Conservation (phyloP, 352 stramenopile species). For the Phytophthora megakarya region DNA sequence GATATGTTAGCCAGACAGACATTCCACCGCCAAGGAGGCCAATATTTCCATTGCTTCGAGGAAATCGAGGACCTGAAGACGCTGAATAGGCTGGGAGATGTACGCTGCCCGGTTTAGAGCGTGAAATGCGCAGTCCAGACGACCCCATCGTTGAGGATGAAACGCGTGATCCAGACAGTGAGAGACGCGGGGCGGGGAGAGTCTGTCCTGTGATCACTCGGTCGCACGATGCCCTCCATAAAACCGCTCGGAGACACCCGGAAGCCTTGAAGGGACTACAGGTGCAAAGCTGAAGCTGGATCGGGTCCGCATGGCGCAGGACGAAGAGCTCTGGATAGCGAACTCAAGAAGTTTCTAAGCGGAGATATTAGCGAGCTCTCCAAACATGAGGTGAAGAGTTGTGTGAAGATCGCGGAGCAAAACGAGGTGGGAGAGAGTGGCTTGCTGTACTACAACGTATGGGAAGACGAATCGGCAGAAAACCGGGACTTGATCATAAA, state of each 20-base stretch:
- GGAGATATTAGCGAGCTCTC: background rate
- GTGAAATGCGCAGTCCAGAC: background rate
- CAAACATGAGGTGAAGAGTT: too few species aligned
- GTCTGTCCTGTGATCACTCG: background rate
- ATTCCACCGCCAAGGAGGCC: background rate
- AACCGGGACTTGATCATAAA: too few species aligned
- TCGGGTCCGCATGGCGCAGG: background rate
- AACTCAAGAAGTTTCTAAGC: conserved; percentile 7
- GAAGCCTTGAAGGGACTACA: background rate
- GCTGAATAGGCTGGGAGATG: background rate
- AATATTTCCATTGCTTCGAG: background rate
- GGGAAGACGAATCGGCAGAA: too few species aligned
- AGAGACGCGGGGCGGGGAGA: too few species aligned
- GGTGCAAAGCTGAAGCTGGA: background rate
- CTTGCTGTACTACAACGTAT: too few species aligned
- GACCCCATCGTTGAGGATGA: too few species aligned
- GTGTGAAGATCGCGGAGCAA: too few species aligned
- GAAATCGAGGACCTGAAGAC: background rate
- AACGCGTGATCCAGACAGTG: too few species aligned
- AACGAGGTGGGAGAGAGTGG: too few species aligned
- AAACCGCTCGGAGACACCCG: background rate
- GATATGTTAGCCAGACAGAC: too few species aligned
- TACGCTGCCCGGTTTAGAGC: too few species aligned
- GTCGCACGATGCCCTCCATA: background rate
- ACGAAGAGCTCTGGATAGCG: conserved; percentile 3